These are phyloP conservation scores for Coix lacrymajobi DNA, from an alignment of 176 grass and related monocot species.

Conservation along the genomic window DNA sequence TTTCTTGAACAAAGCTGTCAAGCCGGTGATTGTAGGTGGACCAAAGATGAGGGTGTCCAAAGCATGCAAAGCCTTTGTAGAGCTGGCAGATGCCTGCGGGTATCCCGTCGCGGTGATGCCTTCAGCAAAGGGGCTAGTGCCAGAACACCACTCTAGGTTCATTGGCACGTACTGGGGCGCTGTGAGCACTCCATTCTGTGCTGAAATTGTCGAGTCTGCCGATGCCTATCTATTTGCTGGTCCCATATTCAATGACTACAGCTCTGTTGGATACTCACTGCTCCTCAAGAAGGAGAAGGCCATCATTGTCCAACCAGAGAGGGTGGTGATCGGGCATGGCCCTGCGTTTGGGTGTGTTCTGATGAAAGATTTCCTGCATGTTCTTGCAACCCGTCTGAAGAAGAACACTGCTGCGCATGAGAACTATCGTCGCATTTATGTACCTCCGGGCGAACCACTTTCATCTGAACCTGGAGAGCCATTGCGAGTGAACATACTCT, in stretches of 20 bases:
- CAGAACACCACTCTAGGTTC: constrained; percentile 43
- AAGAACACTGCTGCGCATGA: constrained; percentile 43
- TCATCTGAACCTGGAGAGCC: constrained; percentile 31
- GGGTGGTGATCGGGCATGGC: constrained; percentile 44
- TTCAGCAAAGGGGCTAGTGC: constrained; percentile 56
- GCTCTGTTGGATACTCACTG: constrained; percentile 56
- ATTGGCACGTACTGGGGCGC: constrained; percentile 60
- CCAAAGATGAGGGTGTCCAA: constrained; percentile 54
- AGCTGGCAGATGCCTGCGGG: constrained; percentile 42
- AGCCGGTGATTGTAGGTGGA: constrained; percentile 50
- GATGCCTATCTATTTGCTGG: constrained; percentile 61
- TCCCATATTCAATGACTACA: constrained; percentile 57
- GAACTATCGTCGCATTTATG: constrained; percentile 43
- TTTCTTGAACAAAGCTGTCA: constrained; percentile 57
- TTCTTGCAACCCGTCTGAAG: constrained; percentile 31
- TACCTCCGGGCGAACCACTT: constrained; percentile 37
- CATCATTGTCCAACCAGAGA: constrained; percentile 46
- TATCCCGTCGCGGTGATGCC: constrained; percentile 40
- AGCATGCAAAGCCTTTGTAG: constrained; percentile 41
- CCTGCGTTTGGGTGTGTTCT: constrained; percentile 60
- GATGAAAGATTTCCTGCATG: constrained; percentile 53
- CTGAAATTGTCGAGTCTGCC: constrained; percentile 51
- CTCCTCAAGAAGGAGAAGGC: constrained; percentile 51
- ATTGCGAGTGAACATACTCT: constrained; percentile 53
- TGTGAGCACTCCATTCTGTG: constrained; percentile 53